These are phyloP conservation scores for Fusarium nodosum DNA, from an alignment of 2,329 filamentous ascomycete genomes.

Conservation along the genomic window DNA sequence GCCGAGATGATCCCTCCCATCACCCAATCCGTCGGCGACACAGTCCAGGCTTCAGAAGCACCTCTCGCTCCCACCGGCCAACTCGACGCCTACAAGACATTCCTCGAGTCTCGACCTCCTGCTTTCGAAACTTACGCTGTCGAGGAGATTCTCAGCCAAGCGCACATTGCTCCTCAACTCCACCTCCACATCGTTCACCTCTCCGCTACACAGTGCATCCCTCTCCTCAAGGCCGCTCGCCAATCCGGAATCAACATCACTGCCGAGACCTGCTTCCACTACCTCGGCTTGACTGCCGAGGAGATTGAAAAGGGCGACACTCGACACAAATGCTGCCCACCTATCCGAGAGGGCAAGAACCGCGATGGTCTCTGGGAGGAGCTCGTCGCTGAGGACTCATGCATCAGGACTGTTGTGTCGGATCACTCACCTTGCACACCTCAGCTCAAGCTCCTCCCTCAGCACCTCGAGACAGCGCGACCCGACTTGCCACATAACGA, in stretches of 20 bases:
- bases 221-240: constrained; percentile 81
- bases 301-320: constrained; percentile 87
- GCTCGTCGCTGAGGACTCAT: constrained; percentile 76
- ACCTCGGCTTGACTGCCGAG: constrained; percentile 87
- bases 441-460: constrained; percentile 88
- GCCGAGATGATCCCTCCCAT: constrained; percentile 98
- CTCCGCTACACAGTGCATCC: constrained; percentile 89
- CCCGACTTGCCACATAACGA: constrained; percentile 63
- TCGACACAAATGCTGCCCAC: constrained; percentile 94
- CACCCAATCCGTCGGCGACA: constrained; percentile 81
- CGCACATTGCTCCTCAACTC: constrained; percentile 82
- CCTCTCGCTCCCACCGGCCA: constrained; percentile 79
- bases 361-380: constrained; percentile 91
- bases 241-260: constrained; percentile 84
- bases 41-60: constrained; percentile 76
- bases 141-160: constrained; percentile 84
- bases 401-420: constrained; percentile 91
- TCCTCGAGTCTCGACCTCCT: constrained; percentile 89
- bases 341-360: constrained; percentile 85
- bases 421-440: constrained; percentile 98
- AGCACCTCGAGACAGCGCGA: constrained; percentile 63
- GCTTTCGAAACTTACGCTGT: constrained; percentile 93
- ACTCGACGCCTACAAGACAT: constrained; percentile 85
- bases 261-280: constrained; percentile 96
- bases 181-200: constrained; percentile 95